Base-by-base conservation (phyloP, 768 basidiomycete genomes). In the Hemileccinum impolitum region DNA sequence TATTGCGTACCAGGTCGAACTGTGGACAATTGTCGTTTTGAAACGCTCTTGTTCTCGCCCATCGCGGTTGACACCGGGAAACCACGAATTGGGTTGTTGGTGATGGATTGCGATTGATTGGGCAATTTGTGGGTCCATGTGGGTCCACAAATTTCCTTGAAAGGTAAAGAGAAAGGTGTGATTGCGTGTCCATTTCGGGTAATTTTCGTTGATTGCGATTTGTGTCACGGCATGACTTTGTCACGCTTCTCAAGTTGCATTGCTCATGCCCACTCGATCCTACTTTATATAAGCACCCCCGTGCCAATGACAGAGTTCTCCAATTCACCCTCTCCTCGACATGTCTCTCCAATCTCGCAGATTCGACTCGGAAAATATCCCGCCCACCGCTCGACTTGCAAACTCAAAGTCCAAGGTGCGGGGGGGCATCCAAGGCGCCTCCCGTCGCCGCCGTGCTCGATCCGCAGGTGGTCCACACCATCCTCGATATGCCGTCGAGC, bases 381-480 rank as follows among this genome's bases (percentile, higher is more conserved):
- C 70, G 14, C 69, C 67, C 3, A 43, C 54, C 6, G 4, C 50
- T 38, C 53, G 35, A 19, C 47, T 26, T 2, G 9, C 53, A 1
- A 46, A 34, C 5, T 5, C 48, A 18, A 59, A 54, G 32, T 36
- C 43, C 19, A 65, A 59, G 18, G 57, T 63, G 4, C 66, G 50
- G 1, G 62, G 54, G 10, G 66, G 66, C 31, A 67, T 67, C 4
- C 65, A 69, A 19, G 67, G 55, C 1, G 66, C 69, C 0, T 58
- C 70, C 14, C 71, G 67, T 43, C 72, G 75, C 11, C 71, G 76
- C 28, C 71, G 76, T n/a, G 65, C 63, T 15, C 71, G 71, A 32
- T 53, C 57, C 6, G 59, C 60, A 6, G 66, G 67, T 6, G 60
- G 59, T 10, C 47, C 61, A 1, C 53, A 62, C 25, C 62, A 62